These are phyloP conservation scores for Podila epicladia DNA, from an alignment of 192 early-diverging fungal genomes.

Conservation along the genomic window DNA sequence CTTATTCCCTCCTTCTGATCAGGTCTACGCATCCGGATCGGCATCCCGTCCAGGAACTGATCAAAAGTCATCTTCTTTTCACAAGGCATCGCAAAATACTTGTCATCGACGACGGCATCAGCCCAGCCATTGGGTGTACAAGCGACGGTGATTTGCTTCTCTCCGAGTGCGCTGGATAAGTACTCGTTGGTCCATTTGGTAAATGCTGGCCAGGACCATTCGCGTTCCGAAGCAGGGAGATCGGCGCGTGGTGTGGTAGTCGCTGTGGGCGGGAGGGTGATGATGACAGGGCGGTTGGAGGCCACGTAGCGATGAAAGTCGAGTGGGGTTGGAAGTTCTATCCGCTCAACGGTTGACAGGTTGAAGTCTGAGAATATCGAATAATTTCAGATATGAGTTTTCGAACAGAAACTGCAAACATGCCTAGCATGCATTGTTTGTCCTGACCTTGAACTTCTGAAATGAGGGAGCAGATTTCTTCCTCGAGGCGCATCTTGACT, in stretches of 20 bases:
- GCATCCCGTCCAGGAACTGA: slow-evolving; percentile 51
- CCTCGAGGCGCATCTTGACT: slow-evolving; percentile 43
- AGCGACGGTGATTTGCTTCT: slow-evolving; percentile 54
- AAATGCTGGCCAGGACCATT: slow-evolving; percentile 55
- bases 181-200: slow-evolving; percentile 62
- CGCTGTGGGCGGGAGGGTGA: slow-evolving; percentile 28
- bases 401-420: not conserved
- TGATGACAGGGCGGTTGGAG: slow-evolving; percentile 55
- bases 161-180: slow-evolving; percentile 35
- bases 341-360: slow-evolving; percentile 33
- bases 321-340: slow-evolving; percentile 51
- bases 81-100: slow-evolving; percentile 61
- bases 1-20: not conserved
- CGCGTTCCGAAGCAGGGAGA: slow-evolving; percentile 1
- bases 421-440: not conserved
- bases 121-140: slow-evolving; percentile 55
- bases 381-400: not conserved
- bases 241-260: slow-evolving; percentile 25
- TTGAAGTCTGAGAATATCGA: slow-evolving; percentile 27
- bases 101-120: slow-evolving; percentile 56
- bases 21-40: slow-evolving; percentile 20
- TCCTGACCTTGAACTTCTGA: slow-evolving; percentile 38
- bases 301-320: slow-evolving; percentile 56
- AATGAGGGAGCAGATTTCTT: slow-evolving; percentile 40
- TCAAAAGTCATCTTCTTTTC: slow-evolving; percentile 60